A percentile compares a stretch with the other conserved stretches of the same genome.
Evolutionary conservation across 148 eudicot genomes (phyloP).

Genomic region (Vaccinium macrocarpon): DNA sequence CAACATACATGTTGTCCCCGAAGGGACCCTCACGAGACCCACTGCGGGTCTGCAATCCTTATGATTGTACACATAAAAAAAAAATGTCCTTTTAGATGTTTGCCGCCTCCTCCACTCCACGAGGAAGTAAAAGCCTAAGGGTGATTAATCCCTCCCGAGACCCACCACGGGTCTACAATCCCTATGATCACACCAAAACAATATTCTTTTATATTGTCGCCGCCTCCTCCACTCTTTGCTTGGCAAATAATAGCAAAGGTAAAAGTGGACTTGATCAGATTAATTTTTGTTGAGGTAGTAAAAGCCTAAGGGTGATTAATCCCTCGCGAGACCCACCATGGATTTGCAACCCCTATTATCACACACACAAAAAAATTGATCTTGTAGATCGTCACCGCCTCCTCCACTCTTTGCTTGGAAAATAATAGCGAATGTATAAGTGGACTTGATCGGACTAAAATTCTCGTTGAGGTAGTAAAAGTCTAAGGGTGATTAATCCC

Average conservation of each 20-base stretch:
- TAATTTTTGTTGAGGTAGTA: neutral
- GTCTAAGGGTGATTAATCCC: neutral
- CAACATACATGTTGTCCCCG: too few relatives aligned
- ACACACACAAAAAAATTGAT: neutral
- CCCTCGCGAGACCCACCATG: neutral
- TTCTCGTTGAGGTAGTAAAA: neutral
- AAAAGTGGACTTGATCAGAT: neutral
- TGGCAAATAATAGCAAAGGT: neutral
- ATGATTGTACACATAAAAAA: neutral
- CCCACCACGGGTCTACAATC: neutral
- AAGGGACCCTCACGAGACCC: too few relatives aligned
- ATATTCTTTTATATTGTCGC: rapidly evolving
- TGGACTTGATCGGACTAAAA: neutral
- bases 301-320: neutral
- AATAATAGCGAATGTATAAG: neutral
- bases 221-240: neutral
- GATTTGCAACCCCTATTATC: neutral
- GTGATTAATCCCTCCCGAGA: neutral
- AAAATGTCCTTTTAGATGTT: too few relatives aligned
- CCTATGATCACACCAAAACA: neutral
- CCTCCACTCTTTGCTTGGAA: neutral
- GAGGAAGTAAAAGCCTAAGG: too few relatives aligned
- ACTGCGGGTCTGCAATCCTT: neutral
- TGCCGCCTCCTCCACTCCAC: neutral
- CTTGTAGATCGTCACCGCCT: neutral